Percentiles rank a stretch among this genome's conserved stretches.
Evolutionary conservation across 176 grass and related monocot genomes (phyloP).

Genomic region (Eragrostis curvula): DNA sequence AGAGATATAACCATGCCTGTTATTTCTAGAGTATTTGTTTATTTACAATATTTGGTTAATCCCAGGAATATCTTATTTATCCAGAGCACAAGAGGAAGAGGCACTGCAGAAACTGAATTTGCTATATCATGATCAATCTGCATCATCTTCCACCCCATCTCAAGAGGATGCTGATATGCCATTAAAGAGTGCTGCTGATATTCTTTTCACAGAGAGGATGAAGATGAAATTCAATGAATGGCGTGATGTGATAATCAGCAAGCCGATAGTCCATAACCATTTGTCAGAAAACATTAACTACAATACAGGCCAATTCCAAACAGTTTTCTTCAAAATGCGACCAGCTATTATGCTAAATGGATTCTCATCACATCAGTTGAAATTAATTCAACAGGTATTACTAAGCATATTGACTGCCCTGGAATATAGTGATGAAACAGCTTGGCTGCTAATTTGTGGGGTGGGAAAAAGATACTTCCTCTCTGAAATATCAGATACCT

Average conservation of each 20-base stretch:
- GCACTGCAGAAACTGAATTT: constrained; percentile 53
- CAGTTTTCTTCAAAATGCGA: constrained; percentile 83
- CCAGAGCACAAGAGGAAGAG: constrained; percentile 90
- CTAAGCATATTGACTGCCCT: constrained; percentile 16
- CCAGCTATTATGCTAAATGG: constrained; percentile 75
- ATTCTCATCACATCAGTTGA: constrained; percentile 78
- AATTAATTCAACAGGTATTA: constrained; percentile 83
- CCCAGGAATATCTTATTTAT: constrained; percentile 99
- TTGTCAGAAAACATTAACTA: constrained; percentile 43
- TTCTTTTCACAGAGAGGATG: constrained; percentile 87
- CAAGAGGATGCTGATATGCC: constrained; percentile 50
- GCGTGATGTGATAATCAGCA: constrained; percentile 58
- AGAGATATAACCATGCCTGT: constrained; percentile 26
- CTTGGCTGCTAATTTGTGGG: constrained; percentile 10
- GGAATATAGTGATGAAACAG: constrained; percentile 11
- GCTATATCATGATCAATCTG: constrained; percentile 36
- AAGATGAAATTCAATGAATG: constrained; percentile 72
- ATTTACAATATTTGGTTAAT: constrained; percentile 85
- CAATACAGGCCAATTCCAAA: constrained; percentile 56
- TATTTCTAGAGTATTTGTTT: constrained; percentile 48
- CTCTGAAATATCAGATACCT: background rate
- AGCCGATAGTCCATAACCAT: constrained; percentile 36
- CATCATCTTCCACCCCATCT: constrained; percentile 43
- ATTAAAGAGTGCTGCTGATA: constrained; percentile 60
- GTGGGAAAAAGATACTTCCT: background rate